Evolutionary conservation across 1,284 basidiomycete species (phyloP), one percentile per base, ranked within the genome.

Genomic region (Kalmanozyma brasiliensis): DNA sequence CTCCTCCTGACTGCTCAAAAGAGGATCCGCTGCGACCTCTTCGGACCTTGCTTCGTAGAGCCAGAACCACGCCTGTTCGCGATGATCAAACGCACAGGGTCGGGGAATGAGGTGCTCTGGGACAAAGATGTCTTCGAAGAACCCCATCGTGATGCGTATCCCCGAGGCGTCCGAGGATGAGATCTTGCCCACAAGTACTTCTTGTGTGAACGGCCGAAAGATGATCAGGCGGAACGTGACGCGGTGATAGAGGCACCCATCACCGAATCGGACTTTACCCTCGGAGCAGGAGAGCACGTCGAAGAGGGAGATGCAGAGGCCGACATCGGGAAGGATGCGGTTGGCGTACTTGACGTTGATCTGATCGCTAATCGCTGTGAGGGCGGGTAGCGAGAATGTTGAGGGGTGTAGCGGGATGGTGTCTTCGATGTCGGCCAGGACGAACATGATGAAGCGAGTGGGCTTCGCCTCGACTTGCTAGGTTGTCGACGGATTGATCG

Each of bases 301-400:
- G 68, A 93, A 95, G 0, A 94, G 88, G 51, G 89, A 90, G 52
- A 98, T 87, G 74, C 92, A 94, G 16, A 98, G 86, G 0, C 95
- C 94, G 45, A 95, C 90, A 65, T 93, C 90, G 70, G 93, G 91
- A n/a, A 97, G 85, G 35, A 97, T 89, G 70, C 90, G 88, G 83
- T 98, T 97, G 8, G 94, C 91, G 73, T 94, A 98, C 82, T 96
- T 96, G 82, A 91, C 90, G 85, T 94, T 93, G 68, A 94, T 86
- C 80, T 92, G 91, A 48, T 88, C 86, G 7, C 86, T 89, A 55
- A 94, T 86, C 0, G 91, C 90, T 43, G 89, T 87, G 46, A 89
- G 89, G 40, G 87, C 85, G 0, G 89, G 88, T 3, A 87, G 84
- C 2, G 87, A 88, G 72, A 93, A 93, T 67, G 90, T 87, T 8